Evolutionary conservation across 2,329 filamentous ascomycete genomes (phyloP), one percentile per base, ranked within the genome.

Genomic region (Aspergillus sp.): DNA sequence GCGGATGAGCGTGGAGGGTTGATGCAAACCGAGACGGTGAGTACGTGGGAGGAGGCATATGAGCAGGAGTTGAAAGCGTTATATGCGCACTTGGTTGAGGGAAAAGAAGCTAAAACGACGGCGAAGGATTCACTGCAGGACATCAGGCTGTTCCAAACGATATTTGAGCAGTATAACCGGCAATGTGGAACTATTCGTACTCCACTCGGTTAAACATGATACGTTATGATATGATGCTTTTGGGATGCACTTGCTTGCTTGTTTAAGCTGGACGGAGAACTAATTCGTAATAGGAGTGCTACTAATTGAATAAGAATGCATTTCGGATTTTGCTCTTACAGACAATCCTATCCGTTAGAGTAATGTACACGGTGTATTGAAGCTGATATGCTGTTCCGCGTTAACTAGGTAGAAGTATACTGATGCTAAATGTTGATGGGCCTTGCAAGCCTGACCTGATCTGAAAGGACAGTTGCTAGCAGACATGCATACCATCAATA

Each of bases 1-100:
- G 60, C 62, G 11, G 68, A 68, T 53, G 57, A 60, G 45, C 54
- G 65, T n/a, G 66, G 64, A 11, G 60, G 67, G n/a, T 48, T 62
- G 52, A 64, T 66, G 56, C 62, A 63, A n/a, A 66, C 65, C 2
- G 70, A 73, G 56, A 64, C 63, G 8, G 53, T 70, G 26, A 72
- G 70, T 48, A 69, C 66, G 20, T 73, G 71, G 57, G 68, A 74
- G 41, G 75, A 78, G 53, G 66, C 74, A 2, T 76, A 74, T 57
- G 66, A 65, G 43, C 64, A 65, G 15, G 72, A 77, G 53, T 64
- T 78, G 53, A 61, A 63, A 49, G 70, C 69, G 32, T 62, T 78
- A 63, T 64, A 77, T 62, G 65, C 65, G 5, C 75, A 73, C 59
- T 54, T 77, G 5, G 62, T 66, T 4, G 62, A 68, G 18, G 67